Base-by-base conservation (phyloP, 495 filamentous ascomycete genomes). In the Cladorrhinum samala region DNA sequence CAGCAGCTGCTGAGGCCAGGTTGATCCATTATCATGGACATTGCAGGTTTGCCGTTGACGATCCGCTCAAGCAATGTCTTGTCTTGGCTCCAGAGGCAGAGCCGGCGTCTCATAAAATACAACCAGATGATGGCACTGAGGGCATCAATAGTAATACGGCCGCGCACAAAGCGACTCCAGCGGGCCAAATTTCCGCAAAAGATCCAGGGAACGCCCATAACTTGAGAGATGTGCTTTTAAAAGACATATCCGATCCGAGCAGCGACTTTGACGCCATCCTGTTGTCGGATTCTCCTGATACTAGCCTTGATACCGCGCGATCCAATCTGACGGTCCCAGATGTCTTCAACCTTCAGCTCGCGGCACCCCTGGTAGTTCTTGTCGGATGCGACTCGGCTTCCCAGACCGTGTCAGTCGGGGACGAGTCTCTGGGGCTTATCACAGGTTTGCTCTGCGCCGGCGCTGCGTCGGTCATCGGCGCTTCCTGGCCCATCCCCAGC, bases 401-500 rank as follows among this genome's bases (percentile, higher is more conserved):
- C 4, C 50, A 52, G 18, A 25, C n/a, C 18, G 43, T 52, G 9
- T 11, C 18, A 2, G 4, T 25, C 1, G 50, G 50, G 1, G 50
- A 52, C 17, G 50, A 52, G 24, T 40, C 50, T 1, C 18, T 46
- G 14, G 50, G 50, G 7, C 8, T 52, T 1, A 19, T 52, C 5
- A 30, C 50, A 2, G 41, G 38, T 9, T 5, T 52, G 40, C 50
- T 52, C 3, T 52, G 27, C 20, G 24, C 50, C 0, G 50, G 50
- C 9, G 50, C 40, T n/a, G 30, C 21, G 1, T 45, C 40, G 2
- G 50, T 52, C 5, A 17, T 46, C 9, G 50, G 50, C 1, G 33
- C 14, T 2, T 24, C 33, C 23, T 52, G 50, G 50, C 27, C 50
- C 9, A 30, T 52, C 19, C n/a, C 30, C 1, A 16, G 23, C 9